Evolutionary conservation across 1,284 basidiomycete species (phyloP).

Genomic region (Leccinum subfulvum): DNA sequence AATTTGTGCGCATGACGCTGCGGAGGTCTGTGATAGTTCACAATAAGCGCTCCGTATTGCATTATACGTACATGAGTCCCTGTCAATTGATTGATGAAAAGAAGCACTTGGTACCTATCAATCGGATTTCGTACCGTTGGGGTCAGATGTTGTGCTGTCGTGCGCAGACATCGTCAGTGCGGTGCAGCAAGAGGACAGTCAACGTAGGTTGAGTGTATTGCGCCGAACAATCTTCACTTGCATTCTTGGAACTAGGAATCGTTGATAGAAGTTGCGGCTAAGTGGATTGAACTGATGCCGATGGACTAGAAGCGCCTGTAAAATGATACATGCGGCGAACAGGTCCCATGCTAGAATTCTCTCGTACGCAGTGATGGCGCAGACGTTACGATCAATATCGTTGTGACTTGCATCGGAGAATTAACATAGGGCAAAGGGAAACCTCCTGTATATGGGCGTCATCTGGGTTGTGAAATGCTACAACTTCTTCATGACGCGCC

Average conservation of each 20-base stretch:
- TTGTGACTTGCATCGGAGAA: background rate
- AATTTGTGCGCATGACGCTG: background rate
- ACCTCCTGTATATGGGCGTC: background rate
- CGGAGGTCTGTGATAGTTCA: background rate
- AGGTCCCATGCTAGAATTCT: background rate
- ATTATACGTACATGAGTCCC: constrained; percentile 37
- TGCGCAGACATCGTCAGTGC: background rate
- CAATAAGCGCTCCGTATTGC: background rate
- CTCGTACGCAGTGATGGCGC: background rate
- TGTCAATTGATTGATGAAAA: background rate
- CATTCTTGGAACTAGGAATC: background rate
- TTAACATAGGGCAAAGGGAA: background rate
- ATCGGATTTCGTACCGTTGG: background rate
- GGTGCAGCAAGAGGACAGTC: background rate
- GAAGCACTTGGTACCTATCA: background rate
- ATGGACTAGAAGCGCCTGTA: background rate
- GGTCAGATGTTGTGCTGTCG: background rate
- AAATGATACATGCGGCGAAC: background rate
- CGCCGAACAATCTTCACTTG: too few relatives aligned
- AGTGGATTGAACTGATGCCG: background rate
- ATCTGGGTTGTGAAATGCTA: background rate
- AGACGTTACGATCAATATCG: background rate
- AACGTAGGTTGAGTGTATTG: background rate
- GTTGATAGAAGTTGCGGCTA: background rate
- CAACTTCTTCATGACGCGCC: background rate